Evolutionary conservation across 257 asterid species (phyloP).

Genomic region (Solanum sejunctum): DNA sequence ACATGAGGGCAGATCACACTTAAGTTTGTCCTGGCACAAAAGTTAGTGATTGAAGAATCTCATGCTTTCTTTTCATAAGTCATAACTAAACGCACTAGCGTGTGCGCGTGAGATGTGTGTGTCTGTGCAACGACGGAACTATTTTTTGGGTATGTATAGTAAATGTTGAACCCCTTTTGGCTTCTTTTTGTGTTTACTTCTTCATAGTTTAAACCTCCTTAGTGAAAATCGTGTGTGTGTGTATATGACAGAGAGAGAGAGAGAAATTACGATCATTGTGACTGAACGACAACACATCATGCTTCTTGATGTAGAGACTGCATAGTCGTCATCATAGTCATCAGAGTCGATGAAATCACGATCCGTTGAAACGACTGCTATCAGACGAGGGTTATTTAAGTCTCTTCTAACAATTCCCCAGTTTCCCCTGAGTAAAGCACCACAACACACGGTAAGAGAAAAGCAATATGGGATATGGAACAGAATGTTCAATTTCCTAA

Average conservation of each 20-base stretch:
- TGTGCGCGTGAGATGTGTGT: neutral
- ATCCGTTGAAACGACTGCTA: conserved; percentile 74
- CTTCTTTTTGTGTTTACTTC: no score
- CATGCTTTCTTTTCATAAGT: neutral
- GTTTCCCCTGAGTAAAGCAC: conserved; percentile 52
- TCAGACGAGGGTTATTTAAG: conserved; percentile 50
- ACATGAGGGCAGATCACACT: neutral
- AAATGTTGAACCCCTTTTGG: no score
- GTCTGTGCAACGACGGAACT: neutral
- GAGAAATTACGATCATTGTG: conserved; percentile 54
- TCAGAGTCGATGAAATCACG: conserved; percentile 35
- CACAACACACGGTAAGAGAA: neutral
- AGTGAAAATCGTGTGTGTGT: neutral
- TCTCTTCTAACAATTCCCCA: conserved; percentile 89
- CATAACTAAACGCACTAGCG: neutral
- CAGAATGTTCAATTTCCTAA: neutral
- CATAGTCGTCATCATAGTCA: conserved; percentile 44
- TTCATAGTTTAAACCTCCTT: no score
- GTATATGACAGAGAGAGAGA: conserved; percentile 12
- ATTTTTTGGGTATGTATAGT: no score
- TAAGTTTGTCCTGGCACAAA: neutral
- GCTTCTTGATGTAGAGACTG: conserved; percentile 56
- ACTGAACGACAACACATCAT: conserved; percentile 63
- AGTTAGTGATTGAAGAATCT: neutral
- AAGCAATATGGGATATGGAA: neutral